Evolutionary conservation across 1,139 yeast species (phyloP).

Genomic region (Yamadazyma pseudoaaseri): DNA sequence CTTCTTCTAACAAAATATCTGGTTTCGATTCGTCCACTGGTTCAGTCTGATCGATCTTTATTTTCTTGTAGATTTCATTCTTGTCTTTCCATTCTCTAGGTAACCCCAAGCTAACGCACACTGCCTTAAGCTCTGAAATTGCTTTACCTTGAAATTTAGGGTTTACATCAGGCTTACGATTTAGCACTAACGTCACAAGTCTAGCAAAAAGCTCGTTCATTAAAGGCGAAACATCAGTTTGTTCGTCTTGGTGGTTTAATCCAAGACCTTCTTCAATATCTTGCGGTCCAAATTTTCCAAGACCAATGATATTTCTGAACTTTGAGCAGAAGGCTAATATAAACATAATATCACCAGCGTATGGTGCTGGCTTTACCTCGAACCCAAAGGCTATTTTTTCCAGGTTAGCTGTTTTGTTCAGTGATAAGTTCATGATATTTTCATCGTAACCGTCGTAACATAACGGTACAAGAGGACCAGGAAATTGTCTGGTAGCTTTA

Average conservation of each 20-base stretch:
- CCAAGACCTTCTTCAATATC: slow-evolving; percentile 52
- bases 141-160: slow-evolving; percentile 24
- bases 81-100: slow-evolving; percentile 48
- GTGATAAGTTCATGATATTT: slow-evolving; percentile 20
- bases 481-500: slow-evolving; percentile 34
- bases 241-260: slow-evolving; percentile 18
- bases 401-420: slow-evolving; percentile 18
- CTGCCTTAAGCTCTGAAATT: slow-evolving; percentile 40
- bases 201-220: slow-evolving; percentile 38
- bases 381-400: slow-evolving; percentile 34
- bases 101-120: slow-evolving; percentile 33
- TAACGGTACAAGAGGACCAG: slow-evolving; percentile 41
- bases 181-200: slow-evolving; percentile 38
- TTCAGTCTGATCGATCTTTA: slow-evolving; percentile 12
- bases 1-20: slow-evolving; percentile 32
- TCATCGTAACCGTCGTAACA: slow-evolving; percentile 42
- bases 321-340: slow-evolving; percentile 45
- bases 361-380: slow-evolving; percentile 26
- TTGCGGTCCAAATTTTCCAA: slow-evolving; percentile 41
- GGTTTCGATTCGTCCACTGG: slow-evolving; percentile 20
- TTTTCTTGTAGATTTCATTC: slow-evolving; percentile 12
- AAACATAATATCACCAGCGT: slow-evolving; percentile 45
- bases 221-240: slow-evolving; percentile 23
- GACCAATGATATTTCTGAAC: slow-evolving; percentile 31
- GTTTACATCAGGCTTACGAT: slow-evolving; percentile 37